phyloP scores from a whole-genome alignment of 345 rosid species.

The Pistacia atlantica region DNA sequence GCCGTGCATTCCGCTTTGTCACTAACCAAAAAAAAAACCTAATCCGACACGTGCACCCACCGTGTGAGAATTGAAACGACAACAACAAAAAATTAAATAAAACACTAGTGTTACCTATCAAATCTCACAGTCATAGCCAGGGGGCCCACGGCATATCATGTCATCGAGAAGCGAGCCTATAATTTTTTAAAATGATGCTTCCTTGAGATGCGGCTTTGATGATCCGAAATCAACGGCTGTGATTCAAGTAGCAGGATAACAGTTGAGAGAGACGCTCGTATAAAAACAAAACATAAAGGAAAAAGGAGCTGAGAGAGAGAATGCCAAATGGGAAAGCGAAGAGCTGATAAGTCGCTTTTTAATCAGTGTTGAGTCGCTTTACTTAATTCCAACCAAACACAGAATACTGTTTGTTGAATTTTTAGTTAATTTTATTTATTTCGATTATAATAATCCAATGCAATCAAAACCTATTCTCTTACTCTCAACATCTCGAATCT shows the following conservation, averaged over 20 bases:
- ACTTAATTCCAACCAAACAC: conserved; percentile 31
- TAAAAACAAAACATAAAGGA: neutral
- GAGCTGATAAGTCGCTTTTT: conserved; percentile 29
- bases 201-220: neutral
- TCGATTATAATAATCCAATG: neutral
- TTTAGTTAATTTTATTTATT: neutral
- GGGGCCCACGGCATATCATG: neutral
- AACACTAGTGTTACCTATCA: neutral
- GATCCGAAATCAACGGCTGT: conserved; percentile 23
- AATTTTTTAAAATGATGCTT: too few relatives aligned
- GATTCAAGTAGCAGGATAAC: conserved; percentile 5
- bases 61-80: too few relatives aligned
- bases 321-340: conserved; percentile 29
- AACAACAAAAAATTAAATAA: neutral
- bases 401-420: neutral
- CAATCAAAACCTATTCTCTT: neutral
- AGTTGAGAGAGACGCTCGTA: neutral
- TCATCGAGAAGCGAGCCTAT: conserved; percentile 26
- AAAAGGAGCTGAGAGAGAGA: conserved; percentile 14
- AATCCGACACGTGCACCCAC: conserved; percentile 16
- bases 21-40: neutral
- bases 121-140: neutral
- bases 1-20: conserved; percentile 28
- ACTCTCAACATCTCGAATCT: conserved; percentile 15
- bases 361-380: conserved; percentile 36